Percentiles rank a stretch among this genome's conserved stretches.
phyloP scores from a whole-genome alignment of 495 filamentous ascomycete genomes.

The Stereocaulon alpinum region DNA sequence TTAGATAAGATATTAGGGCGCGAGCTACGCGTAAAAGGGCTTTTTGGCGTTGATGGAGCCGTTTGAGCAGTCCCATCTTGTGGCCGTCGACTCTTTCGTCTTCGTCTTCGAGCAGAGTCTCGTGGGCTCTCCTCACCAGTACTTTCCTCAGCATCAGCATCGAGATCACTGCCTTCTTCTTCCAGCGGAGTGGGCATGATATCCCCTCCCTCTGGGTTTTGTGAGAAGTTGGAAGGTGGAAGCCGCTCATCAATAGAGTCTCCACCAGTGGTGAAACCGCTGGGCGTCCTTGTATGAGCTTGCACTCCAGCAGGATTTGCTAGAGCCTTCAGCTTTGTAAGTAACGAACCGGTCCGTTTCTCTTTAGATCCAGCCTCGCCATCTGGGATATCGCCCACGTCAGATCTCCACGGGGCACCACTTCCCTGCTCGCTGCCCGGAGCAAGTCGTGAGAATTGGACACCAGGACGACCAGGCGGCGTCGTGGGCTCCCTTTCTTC shows the following conservation, averaged over 20 bases:
- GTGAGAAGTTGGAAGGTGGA: constrained; percentile 27
- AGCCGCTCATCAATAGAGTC: constrained; percentile 18
- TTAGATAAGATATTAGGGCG: constrained; percentile 38
- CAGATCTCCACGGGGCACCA: constrained; percentile 39
- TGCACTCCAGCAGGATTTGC: constrained; percentile 32
- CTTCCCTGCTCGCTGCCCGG: constrained; percentile 34
- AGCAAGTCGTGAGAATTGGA: constrained; percentile 53
- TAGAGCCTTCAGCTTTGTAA: constrained; percentile 55
- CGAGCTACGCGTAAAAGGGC: constrained; percentile 18
- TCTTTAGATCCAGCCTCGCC: constrained; percentile 39
- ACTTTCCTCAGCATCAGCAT: constrained; percentile 71
- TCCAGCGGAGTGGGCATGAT: constrained; percentile 44
- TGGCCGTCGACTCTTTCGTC: constrained; percentile 45
- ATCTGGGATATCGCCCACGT: constrained; percentile 50
- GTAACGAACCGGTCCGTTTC: constrained; percentile 47
- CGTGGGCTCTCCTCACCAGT: constrained; percentile 41
- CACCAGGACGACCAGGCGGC: constrained; percentile 44
- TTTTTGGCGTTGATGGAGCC: constrained; percentile 52
- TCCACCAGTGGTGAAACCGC: constrained; percentile 28
- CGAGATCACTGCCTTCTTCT: constrained; percentile 55
- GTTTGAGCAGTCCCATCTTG: constrained; percentile 44
- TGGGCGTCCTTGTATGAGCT: constrained; percentile 37
- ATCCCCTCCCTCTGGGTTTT: constrained; percentile 37
- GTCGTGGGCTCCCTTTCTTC: constrained; percentile 29
- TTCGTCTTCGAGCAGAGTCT: constrained; percentile 33